Evolutionary conservation across 345 rosid species (phyloP), one percentile per base, ranked within the genome.

Genomic region (Eucalyptus cloeziana): DNA sequence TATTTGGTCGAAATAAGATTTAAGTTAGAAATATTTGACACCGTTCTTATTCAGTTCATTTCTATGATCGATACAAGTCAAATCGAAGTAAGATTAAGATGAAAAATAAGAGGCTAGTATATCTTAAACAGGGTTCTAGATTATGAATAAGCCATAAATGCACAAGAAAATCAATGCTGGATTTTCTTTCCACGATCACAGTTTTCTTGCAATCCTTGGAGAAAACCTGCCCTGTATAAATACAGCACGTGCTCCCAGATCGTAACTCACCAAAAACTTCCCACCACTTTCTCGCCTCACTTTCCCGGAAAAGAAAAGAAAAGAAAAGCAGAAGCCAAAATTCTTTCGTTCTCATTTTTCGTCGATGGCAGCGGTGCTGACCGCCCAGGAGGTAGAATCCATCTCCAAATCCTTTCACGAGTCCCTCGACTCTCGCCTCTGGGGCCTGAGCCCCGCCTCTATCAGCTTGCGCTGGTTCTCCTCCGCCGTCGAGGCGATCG

Each of bases 51-150:
- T 56, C 3, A 1, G 12, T 56, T 10, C 13, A 56, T 56, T 56
- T 56, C 6, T 8, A 56, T 24, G 2, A 24, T 56, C 0, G 30
- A 10, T 5, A 3, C 33, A 62, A 62, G 8, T 62, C 69, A 27
- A 12, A 62, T 12, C 0, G 0, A 30, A 3, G 1, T 13, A 76
- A 76, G 1, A 22, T 76, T 76, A 37, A 76, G 47, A 21, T 37
- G 6, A 4, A 24, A 76, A 76, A 76, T 76, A 37, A 19, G 83
- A 21, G 45, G 83, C 45, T 19, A 71, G 27, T 6, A 19, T 19
- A 37, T 37, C 47, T 37, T 37, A 37, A 37, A 37, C 27, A 24
- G 15, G 12, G 25, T 37, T 40, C 47, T 76, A 76, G 14, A 21
- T 19, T 10, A 76, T 37, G 45, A 37, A 37, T 43, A 76, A 8